Conservation (phyloP, 2,329 filamentous ascomycete genomes). For the Cryphonectria japonica region DNA sequence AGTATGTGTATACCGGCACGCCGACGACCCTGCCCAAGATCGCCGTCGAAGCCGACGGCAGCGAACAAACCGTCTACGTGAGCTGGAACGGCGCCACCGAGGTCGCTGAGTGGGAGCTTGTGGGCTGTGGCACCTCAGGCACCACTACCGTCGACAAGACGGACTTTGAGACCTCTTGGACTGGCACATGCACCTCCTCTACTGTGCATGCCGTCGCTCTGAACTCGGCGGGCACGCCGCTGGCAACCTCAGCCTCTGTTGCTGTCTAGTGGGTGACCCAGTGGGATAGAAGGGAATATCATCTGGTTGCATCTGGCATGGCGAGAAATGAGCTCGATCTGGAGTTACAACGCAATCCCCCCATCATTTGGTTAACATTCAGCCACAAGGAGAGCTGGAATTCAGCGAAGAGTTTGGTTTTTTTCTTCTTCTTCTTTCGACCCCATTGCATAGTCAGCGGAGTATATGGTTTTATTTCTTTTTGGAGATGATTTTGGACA, state of each 20-base stretch:
- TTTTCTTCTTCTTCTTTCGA: background rate
- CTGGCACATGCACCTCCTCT: conserved; percentile 1
- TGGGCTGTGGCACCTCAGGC: conserved; percentile 15
- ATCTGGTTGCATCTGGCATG: background rate
- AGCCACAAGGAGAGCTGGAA: background rate
- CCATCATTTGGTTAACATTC: background rate
- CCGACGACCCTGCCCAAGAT: conserved; percentile 12
- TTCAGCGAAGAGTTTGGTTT: background rate
- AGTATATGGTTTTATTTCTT: background rate
- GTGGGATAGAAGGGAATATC: background rate
- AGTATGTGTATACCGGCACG: conserved; percentile 14
- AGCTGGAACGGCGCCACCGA: conserved; percentile 24
- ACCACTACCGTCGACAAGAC: conserved; percentile 7
- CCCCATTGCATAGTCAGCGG: background rate
- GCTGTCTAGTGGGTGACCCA: background rate
- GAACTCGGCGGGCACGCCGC: background rate
- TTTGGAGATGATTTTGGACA: background rate
- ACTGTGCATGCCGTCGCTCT: conserved; percentile 16
- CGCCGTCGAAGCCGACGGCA: background rate
- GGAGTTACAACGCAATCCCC: background rate
- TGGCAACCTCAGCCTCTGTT: conserved; percentile 12
- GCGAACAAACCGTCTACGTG: conserved; percentile 14
- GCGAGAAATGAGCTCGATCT: background rate
- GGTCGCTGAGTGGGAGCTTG: conserved; percentile 13
- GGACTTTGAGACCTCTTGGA: conserved; percentile 19